A percentile compares a stretch with the other conserved stretches of the same genome.
Evolutionary conservation across 2,329 filamentous ascomycete genomes (phyloP).

Genomic region (Aspergillus sp.): DNA sequence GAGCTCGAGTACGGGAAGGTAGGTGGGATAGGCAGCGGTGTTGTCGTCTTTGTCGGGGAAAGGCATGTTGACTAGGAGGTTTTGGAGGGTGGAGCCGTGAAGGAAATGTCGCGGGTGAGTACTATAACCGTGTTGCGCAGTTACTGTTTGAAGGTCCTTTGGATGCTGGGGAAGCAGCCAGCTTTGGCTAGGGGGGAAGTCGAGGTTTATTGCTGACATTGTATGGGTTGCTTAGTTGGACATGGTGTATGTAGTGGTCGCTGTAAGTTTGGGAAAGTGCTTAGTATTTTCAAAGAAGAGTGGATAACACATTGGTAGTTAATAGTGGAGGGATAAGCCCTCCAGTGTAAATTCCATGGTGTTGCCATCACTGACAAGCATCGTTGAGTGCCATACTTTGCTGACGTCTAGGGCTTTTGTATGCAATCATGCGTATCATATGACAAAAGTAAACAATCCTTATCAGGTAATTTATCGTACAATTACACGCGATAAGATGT

Average conservation of each 20-base stretch:
- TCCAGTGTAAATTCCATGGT: too few species aligned
- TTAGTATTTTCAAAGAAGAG: too few species aligned
- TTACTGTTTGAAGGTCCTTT: background rate
- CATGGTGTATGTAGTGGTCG: too few species aligned
- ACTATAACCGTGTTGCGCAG: background rate
- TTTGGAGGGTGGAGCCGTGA: background rate
- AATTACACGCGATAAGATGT: constrained; percentile 5
- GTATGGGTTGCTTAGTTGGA: background rate
- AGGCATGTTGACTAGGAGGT: background rate
- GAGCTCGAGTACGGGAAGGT: background rate
- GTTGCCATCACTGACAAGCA: background rate
- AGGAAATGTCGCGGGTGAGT: background rate
- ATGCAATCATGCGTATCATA: background rate
- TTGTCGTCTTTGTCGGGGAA: background rate
- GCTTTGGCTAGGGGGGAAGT: background rate
- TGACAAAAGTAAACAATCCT: constrained; percentile 8
- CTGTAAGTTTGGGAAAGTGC: too few species aligned
- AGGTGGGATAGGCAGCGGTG: background rate
- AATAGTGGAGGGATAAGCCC: too few species aligned
- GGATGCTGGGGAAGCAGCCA: background rate
- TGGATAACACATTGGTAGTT: too few species aligned
- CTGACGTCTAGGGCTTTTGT: constrained; percentile 2
- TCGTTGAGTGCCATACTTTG: background rate
- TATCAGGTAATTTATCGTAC: constrained; percentile 3
- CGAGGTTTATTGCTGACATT: background rate